phyloP scores from a whole-genome alignment of 148 eudicot species.

The Rheum nobile region DNA sequence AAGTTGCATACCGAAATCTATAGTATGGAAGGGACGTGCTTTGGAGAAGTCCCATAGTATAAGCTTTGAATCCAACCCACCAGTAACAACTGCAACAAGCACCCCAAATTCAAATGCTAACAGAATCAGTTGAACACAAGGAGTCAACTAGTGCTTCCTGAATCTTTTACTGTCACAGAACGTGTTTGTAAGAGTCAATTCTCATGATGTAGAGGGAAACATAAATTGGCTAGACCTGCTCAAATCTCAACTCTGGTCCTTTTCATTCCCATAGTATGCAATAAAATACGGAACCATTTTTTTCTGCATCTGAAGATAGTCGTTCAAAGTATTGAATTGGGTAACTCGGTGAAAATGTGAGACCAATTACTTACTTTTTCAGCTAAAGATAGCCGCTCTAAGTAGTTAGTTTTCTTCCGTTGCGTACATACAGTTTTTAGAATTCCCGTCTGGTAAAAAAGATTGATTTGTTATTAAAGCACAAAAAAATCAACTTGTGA shows the following conservation, averaged over 20 bases:
- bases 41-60: conserved; percentile 97
- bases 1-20: conserved; percentile 63
- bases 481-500: too few relatives aligned
- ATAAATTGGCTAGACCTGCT: background rate
- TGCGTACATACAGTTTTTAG: too few relatives aligned
- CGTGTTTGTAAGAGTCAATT: background rate
- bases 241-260: background rate
- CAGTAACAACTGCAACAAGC: conserved; percentile 60
- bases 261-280: background rate
- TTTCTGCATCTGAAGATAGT: background rate
- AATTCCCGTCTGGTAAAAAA: too few relatives aligned
- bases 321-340: background rate
- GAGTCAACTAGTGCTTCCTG: background rate
- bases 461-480: too few relatives aligned
- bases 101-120: background rate
- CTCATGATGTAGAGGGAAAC: too few relatives aligned
- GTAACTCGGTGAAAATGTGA: background rate
- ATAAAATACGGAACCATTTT: too few relatives aligned
- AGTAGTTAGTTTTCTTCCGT: too few relatives aligned
- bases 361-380: too few relatives aligned
- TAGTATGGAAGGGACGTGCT: conserved; percentile 54
- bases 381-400: too few relatives aligned
- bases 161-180: background rate
- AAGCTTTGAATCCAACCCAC: conserved; percentile 97
- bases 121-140: background rate